Conservation (phyloP, 2,329 filamentous ascomycete species). For the Trichoderma lentiforme region DNA sequence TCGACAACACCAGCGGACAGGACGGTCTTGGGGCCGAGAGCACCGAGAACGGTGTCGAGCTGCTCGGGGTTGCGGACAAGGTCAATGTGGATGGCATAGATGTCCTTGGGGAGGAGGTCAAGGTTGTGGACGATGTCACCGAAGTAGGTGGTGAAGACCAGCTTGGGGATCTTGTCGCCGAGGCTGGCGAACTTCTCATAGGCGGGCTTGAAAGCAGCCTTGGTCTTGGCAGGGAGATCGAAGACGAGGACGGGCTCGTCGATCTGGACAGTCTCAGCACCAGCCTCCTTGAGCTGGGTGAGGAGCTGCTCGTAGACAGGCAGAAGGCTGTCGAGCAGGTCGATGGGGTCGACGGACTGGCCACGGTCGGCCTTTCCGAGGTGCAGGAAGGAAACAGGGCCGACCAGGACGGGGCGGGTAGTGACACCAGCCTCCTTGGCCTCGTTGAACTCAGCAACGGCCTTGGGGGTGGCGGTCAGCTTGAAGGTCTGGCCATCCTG, state of each 20-base stretch:
- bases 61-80: slow-evolving; percentile 98
- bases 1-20: slow-evolving; percentile 97
- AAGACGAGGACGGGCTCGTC: slow-evolving; percentile 97
- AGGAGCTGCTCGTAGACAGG: slow-evolving; percentile 94
- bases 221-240: slow-evolving; percentile 83
- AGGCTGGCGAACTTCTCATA: slow-evolving; percentile 84
- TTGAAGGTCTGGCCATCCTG: slow-evolving; percentile 97
- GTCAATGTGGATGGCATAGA: slow-evolving; percentile 89
- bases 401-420: slow-evolving; percentile 92
- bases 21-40: slow-evolving; percentile 83
- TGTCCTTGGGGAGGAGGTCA: slow-evolving; percentile 73
- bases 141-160: slow-evolving; percentile 96
- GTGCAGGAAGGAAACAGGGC: slow-evolving; percentile 94
- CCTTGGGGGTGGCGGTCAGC: slow-evolving; percentile 84
- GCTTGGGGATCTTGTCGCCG: slow-evolving; percentile 77
- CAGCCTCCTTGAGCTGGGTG: slow-evolving; percentile 88
- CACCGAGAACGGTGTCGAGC: slow-evolving; percentile 77
- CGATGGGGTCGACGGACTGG: slow-evolving; percentile 88
- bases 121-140: slow-evolving; percentile 99
- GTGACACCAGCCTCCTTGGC: slow-evolving; percentile 93
- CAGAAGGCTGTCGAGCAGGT: slow-evolving; percentile 87
- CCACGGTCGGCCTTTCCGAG: slow-evolving; percentile 98
- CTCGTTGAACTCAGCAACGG: slow-evolving; percentile 89
- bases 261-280: slow-evolving; percentile 95
- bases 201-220: slow-evolving; percentile 95